phyloP scores from a whole-genome alignment of 768 basidiomycete species.

The Naganishia friedmannii region DNA sequence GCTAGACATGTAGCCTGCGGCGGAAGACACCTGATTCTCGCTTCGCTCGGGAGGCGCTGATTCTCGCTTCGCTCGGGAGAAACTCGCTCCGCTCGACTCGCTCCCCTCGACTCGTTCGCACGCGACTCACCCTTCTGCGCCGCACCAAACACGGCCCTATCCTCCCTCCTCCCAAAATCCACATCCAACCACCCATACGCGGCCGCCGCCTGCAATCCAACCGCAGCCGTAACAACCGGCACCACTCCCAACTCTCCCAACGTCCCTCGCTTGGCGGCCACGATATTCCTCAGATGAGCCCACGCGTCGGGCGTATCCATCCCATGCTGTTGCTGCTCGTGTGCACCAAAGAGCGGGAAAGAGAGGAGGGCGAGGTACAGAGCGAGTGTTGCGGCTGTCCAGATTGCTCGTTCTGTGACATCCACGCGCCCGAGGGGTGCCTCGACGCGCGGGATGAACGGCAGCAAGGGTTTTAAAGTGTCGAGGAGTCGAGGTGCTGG shows the following conservation, averaged over 20 bases:
- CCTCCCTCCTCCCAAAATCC: constrained; percentile 16
- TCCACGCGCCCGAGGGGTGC: not conserved
- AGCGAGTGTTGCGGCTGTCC: constrained; percentile 18
- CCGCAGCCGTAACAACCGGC: constrained; percentile 7
- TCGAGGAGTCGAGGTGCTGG: constrained; percentile 15
- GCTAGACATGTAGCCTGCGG: too few species aligned
- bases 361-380: constrained; percentile 10
- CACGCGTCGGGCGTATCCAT: constrained; percentile 17
- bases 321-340: not conserved
- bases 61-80: too few species aligned
- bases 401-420: constrained; percentile 18
- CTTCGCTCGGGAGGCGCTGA: too few species aligned
- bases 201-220: constrained; percentile 1
- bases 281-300: constrained; percentile 15
- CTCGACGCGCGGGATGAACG: constrained; percentile 15
- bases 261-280: not conserved
- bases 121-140: constrained; percentile 10
- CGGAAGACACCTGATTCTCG: too few species aligned
- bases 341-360: constrained; percentile 11
- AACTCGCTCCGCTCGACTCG: too few species aligned
- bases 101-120: too few species aligned
- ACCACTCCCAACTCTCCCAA: constrained; percentile 16
- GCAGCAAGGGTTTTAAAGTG: constrained; percentile 1
- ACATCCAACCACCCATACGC: constrained; percentile 18
- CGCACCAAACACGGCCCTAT: constrained; percentile 11